These are phyloP conservation scores for Periconia macrospinosa DNA, from an alignment of 2,329 filamentous ascomycete genomes.

Conservation along the genomic window DNA sequence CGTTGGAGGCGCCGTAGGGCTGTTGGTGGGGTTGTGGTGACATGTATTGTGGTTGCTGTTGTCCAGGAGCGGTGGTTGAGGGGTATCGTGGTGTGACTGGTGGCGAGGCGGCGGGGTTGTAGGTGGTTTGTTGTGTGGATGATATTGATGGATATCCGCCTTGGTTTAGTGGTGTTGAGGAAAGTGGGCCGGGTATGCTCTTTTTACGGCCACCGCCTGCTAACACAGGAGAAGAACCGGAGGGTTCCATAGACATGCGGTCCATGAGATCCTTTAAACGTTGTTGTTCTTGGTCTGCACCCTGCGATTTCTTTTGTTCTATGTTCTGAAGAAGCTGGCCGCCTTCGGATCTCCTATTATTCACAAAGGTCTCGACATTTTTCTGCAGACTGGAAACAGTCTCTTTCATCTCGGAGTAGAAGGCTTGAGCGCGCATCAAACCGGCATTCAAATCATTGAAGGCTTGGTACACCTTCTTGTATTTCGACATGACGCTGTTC, in stretches of 20 bases:
- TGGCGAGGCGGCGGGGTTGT: slow-evolving; percentile 54
- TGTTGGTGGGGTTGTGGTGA: slow-evolving; percentile 30
- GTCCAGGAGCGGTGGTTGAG: slow-evolving; percentile 29
- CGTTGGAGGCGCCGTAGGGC: slow-evolving; percentile 24
- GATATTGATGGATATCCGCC: slow-evolving; percentile 41
- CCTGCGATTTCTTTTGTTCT: slow-evolving; percentile 72
- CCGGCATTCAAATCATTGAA: slow-evolving; percentile 89
- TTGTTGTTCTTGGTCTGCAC: slow-evolving; percentile 82
- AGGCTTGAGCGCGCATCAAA: slow-evolving; percentile 82
- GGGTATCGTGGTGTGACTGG: slow-evolving; percentile 52
- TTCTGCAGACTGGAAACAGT: slow-evolving; percentile 89
- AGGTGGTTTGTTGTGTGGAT: slow-evolving; percentile 42
- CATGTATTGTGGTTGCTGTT: slow-evolving; percentile 38
- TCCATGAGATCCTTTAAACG: slow-evolving; percentile 90
- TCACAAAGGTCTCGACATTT: slow-evolving; percentile 96
- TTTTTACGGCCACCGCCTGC: slow-evolving; percentile 32
- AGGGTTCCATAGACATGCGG: slow-evolving; percentile 79
- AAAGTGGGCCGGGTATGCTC: slow-evolving; percentile 46
- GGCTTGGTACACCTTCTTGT: slow-evolving; percentile 88
- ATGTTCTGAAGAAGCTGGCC: slow-evolving; percentile 87
- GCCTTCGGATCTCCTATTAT: slow-evolving; percentile 88
- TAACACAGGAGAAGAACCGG: slow-evolving; percentile 38
- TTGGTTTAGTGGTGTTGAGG: slow-evolving; percentile 17
- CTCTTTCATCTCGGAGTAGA: slow-evolving; percentile 95
- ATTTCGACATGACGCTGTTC: slow-evolving; percentile 78